Evolutionary conservation across 805 yeast species (phyloP), one percentile per base, ranked within the genome.

Genomic region (Candida chilensis): DNA sequence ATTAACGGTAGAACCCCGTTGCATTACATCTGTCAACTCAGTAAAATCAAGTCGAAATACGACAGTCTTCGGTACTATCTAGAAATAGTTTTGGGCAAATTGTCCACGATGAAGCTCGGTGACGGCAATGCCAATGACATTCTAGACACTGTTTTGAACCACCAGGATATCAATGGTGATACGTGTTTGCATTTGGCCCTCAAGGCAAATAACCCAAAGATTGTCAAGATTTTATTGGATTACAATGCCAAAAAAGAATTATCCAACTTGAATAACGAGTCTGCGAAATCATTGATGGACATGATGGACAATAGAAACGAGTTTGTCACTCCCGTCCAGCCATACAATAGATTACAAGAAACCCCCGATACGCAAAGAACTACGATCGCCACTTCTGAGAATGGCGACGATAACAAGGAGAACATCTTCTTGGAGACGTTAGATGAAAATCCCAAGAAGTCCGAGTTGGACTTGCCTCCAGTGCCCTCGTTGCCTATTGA

Each of bases 331-430:
- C 27, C 27, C 8, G 16, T 10, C 5, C 27, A 25, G n/a, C n/a
- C n/a, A n/a, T 5, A 5, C 7, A 11, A 25, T 17, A 29, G 33
- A 5, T 36, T 44, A 4, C 67, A 59, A 26, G n/a, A n/a, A n/a
- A 63, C 69, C 2, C 69, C 69, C 2, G 69, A 63, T 33, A 63
- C 69, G 12, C 69, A 63, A 37, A 40, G 61, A 19, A 66, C 71
- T 5, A 54, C 65, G 7, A n/a, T n/a, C n/a, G n/a, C n/a, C n/a
- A n/a, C n/a, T n/a, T n/a, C n/a, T n/a, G n/a, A n/a, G n/a, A n/a
- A n/a, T n/a, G n/a, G n/a, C n/a, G 48, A 43, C n/a, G 74, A 66
- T 25, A 64, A 69, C 39, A 69, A 70, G 36, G 76, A 69, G 35
- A 67, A 67, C 38, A 57, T 60, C 4, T 67, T 65, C 37, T 50